Conservation (phyloP, 495 filamentous ascomycete genomes). For the Talaromyces borbonicus region DNA sequence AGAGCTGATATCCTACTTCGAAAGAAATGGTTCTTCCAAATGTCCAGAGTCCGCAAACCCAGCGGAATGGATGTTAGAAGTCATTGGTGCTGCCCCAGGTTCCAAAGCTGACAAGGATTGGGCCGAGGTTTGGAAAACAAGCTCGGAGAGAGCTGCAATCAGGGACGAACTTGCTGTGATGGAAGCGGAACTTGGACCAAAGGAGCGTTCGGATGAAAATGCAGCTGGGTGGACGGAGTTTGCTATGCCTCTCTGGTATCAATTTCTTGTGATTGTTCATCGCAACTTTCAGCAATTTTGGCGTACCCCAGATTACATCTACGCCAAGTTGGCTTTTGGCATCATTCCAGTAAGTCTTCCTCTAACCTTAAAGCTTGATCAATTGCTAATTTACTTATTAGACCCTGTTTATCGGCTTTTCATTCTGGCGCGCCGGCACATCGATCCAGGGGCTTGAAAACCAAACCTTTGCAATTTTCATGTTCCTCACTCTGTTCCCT, state of each 20-base stretch:
- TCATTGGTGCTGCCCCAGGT: conserved; percentile 80
- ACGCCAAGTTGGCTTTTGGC: conserved; percentile 48
- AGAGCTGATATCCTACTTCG: conserved; percentile 65
- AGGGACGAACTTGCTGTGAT: conserved; percentile 61
- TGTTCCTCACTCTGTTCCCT: conserved; percentile 74
- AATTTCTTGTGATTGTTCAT: conserved; percentile 40
- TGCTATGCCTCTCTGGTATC: conserved; percentile 43
- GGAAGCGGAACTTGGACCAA: conserved; percentile 44
- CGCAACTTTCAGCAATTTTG: conserved; percentile 51
- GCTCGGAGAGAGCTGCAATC: conserved; percentile 57
- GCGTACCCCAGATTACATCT: conserved; percentile 50
- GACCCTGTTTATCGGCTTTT: conserved; percentile 82
- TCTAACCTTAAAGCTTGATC: neutral
- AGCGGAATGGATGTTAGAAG: conserved; percentile 90
- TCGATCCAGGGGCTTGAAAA: conserved; percentile 77
- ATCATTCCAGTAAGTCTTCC: conserved; percentile 19
- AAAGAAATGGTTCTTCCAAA: conserved; percentile 56
- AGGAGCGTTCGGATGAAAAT: conserved; percentile 22
- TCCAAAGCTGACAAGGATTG: conserved; percentile 66
- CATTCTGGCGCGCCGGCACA: conserved; percentile 71
- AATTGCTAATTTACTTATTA: conserved; percentile 39
- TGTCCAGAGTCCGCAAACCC: conserved; percentile 69
- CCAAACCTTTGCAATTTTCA: conserved; percentile 85
- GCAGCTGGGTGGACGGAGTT: conserved; percentile 34
- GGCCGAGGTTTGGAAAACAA: conserved; percentile 65